phyloP scores from a whole-genome alignment of 2,329 filamentous ascomycete genomes.

The Claviceps fusiformis region DNA sequence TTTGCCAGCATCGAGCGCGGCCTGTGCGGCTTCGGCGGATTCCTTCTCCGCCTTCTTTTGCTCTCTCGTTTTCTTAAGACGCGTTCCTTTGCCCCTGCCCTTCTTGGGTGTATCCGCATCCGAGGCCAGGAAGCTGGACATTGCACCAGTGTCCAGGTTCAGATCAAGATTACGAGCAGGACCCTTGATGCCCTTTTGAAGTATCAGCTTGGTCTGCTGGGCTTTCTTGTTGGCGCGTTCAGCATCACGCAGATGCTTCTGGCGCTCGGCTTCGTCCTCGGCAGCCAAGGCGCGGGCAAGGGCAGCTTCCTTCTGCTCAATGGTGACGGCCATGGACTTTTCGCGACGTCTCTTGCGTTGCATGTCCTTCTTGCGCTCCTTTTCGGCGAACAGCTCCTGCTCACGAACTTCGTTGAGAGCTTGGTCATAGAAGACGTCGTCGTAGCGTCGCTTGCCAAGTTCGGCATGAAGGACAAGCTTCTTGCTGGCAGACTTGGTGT shows the following conservation, averaged over 20 bases:
- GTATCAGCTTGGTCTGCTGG: slow-evolving; percentile 72
- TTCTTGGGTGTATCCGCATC: slow-evolving; percentile 41
- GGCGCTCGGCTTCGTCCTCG: slow-evolving; percentile 68
- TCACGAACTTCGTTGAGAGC: slow-evolving; percentile 79
- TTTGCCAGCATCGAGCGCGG: slow-evolving; percentile 65
- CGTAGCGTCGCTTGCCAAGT: slow-evolving; percentile 62
- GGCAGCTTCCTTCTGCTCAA: slow-evolving; percentile 78
- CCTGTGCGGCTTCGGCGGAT: slow-evolving; percentile 76
- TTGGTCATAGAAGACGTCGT: slow-evolving; percentile 62
- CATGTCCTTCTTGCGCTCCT: slow-evolving; percentile 99
- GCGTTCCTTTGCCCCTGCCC: slow-evolving; percentile 44
- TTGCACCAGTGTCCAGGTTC: slow-evolving; percentile 72
- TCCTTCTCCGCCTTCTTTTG: slow-evolving; percentile 72
- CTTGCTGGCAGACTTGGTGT: slow-evolving; percentile 40
- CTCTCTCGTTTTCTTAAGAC: slow-evolving; percentile 83
- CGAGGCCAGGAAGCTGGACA: slow-evolving; percentile 69
- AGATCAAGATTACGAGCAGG: slow-evolving; percentile 58
- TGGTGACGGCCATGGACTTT: slow-evolving; percentile 87
- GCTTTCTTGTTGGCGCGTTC: slow-evolving; percentile 89
- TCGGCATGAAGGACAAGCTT: slow-evolving; percentile 57
- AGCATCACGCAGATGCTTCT: slow-evolving; percentile 70
- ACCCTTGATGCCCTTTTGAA: slow-evolving; percentile 76
- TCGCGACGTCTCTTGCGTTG: slow-evolving; percentile 91
- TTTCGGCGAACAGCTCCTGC: slow-evolving; percentile 83
- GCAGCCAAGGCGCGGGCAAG: slow-evolving; percentile 65